Evolutionary conservation across 2,329 filamentous ascomycete genomes (phyloP).

Genomic region (Fonsecaea monophora): DNA sequence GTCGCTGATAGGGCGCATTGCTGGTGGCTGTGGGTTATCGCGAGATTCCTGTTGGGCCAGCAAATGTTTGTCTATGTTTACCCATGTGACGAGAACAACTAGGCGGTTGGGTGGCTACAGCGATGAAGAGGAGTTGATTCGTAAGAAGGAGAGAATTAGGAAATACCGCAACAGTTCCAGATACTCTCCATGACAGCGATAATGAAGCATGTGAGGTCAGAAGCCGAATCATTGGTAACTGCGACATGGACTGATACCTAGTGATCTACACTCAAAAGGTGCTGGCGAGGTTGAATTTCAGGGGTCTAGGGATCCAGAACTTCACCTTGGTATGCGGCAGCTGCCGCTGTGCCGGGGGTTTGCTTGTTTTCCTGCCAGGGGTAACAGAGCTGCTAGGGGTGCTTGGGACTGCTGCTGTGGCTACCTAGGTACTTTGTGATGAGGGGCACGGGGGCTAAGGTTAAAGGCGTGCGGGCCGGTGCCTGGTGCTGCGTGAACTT

Average conservation of each 20-base stretch:
- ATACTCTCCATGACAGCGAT: not conserved
- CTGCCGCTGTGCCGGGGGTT: not conserved
- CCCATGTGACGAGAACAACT: not conserved
- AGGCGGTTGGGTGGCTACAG: not conserved
- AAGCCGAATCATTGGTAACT: not conserved
- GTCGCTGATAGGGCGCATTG: slow-evolving; percentile 21
- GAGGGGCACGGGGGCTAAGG: not conserved
- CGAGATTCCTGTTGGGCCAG: not conserved
- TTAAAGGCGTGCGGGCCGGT: not conserved
- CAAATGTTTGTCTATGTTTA: slow-evolving; percentile 4
- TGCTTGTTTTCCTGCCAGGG: too few species aligned
- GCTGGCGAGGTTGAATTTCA: not conserved
- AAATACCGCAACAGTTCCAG: not conserved
- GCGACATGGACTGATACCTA: not conserved
- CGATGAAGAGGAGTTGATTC: not conserved
- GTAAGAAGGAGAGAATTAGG: not conserved
- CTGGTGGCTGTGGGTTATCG: not conserved
- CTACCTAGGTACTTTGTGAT: not conserved
- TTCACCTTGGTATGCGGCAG: not conserved
- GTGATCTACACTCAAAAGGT: not conserved
- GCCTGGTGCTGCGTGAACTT: slow-evolving; percentile 2
- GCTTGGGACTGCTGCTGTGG: not conserved
- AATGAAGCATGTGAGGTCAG: not conserved
- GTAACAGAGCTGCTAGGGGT: not conserved
- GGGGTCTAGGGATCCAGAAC: not conserved